A percentile compares a stretch with the other conserved stretches of the same genome.
Conservation (phyloP, 2,329 filamentous ascomycete genomes). For the Paecilomyces variotii region DNA sequence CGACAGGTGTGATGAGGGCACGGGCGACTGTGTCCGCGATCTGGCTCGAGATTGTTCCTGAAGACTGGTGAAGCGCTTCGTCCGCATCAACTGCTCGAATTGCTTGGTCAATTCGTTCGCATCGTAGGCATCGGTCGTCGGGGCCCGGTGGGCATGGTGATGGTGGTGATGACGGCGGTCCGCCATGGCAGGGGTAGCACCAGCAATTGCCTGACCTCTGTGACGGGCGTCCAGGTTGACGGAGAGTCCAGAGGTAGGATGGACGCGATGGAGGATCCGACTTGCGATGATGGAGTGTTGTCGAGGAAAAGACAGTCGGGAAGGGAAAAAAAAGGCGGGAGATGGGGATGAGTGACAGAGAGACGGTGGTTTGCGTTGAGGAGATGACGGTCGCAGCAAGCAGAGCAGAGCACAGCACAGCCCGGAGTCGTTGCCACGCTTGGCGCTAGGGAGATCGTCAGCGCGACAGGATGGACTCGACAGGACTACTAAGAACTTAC, state of each 20-base stretch:
- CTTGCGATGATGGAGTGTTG: background rate
- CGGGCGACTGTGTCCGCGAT: constrained; percentile 51
- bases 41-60: constrained; percentile 54
- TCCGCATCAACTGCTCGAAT: constrained; percentile 80
- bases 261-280: too few relatives aligned
- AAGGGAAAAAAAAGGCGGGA: constrained; percentile 3
- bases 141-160: constrained; percentile 22
- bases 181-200: constrained; percentile 28
- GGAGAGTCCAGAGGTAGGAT: constrained; percentile 1
- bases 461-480: constrained; percentile 5
- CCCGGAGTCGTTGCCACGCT: constrained; percentile 17
- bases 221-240: constrained; percentile 15
- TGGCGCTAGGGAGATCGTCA: constrained; percentile 21
- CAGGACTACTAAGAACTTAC: background rate
- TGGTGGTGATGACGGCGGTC: constrained; percentile 18
- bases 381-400: constrained; percentile 9
- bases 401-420: constrained; percentile 14
- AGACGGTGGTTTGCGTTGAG: constrained; percentile 9
- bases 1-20: constrained; percentile 22
- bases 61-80: constrained; percentile 78
- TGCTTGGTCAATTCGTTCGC: constrained; percentile 71
- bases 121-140: constrained; percentile 49
- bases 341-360: constrained; percentile 2
- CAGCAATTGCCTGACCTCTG: constrained; percentile 1
- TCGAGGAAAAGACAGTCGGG: constrained; percentile 1